A percentile compares a stretch with the other conserved stretches of the same genome.
Conservation (phyloP, 2,329 filamentous ascomycete genomes). For the Sporothrix sp. region DNA sequence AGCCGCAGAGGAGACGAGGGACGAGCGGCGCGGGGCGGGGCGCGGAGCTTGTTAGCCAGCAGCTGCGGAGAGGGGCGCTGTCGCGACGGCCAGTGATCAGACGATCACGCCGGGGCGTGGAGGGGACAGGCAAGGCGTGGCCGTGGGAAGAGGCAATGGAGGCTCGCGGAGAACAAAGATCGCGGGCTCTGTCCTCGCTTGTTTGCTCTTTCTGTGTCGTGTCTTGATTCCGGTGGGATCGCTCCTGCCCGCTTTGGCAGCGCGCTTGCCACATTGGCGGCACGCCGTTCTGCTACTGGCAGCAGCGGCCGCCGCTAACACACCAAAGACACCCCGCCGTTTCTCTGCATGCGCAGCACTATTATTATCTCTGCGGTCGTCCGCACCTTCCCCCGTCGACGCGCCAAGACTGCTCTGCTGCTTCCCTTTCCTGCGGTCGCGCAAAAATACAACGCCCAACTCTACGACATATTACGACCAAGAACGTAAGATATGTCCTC, state of each 20-base stretch:
- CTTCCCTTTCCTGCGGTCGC: neutral
- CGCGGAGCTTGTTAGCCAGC: neutral
- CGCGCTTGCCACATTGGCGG: no score
- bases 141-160: neutral
- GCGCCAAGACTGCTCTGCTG: neutral
- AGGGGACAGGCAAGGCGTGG: neutral
- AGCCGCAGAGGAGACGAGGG: neutral
- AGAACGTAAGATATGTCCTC: no score
- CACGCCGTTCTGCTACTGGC: no score
- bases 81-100: neutral
- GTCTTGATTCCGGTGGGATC: no score
- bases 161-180: neutral
- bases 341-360: neutral
- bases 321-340: neutral
- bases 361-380: neutral
- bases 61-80: neutral
- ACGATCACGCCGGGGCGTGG: neutral
- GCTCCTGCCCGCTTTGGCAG: conserved; percentile 1
- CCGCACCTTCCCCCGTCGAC: neutral
- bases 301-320: conserved; percentile 2
- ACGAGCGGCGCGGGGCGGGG: neutral
- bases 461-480: no score
- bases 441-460: no score
- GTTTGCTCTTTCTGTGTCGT: neutral
- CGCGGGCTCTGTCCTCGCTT: neutral